Conservation (phyloP, 169 alveolate species). For the Cryptosporidium baileyi region DNA sequence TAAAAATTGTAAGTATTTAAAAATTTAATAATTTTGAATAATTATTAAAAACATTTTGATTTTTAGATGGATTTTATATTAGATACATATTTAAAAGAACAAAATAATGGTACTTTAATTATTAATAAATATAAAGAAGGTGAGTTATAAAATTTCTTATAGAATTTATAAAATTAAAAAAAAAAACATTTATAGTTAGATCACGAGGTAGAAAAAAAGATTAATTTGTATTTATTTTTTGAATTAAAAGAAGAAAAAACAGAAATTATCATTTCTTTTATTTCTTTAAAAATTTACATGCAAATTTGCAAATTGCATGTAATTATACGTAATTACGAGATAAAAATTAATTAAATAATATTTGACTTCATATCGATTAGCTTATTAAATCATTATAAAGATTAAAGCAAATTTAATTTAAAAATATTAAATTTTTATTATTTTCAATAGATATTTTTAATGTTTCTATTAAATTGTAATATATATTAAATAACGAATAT, state of each 20-base stretch:
- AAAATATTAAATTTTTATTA: too few species aligned
- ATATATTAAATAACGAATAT: too few species aligned
- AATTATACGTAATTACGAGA: too few species aligned
- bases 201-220: constrained; percentile 66
- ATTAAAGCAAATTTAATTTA: too few species aligned
- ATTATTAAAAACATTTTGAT: background rate
- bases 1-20: background rate
- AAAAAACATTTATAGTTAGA: background rate
- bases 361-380: too few species aligned
- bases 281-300: background rate
- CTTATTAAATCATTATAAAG: too few species aligned
- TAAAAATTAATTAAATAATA: too few species aligned
- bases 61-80: constrained; percentile 21
- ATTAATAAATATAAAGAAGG: constrained; percentile 49
- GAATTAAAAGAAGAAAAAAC: background rate
- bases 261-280: background rate
- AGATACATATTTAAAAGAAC: background rate
- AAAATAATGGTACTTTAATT: constrained; percentile 13
- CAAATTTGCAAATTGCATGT: too few species aligned
- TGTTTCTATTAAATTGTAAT: background rate
- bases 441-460: too few species aligned
- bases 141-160: background rate
- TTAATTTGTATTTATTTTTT: background rate
- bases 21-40: background rate
- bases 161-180: background rate